Evolutionary conservation across 2,329 filamentous ascomycete genomes (phyloP).

Genomic region (Reticulascus tulasneorum): DNA sequence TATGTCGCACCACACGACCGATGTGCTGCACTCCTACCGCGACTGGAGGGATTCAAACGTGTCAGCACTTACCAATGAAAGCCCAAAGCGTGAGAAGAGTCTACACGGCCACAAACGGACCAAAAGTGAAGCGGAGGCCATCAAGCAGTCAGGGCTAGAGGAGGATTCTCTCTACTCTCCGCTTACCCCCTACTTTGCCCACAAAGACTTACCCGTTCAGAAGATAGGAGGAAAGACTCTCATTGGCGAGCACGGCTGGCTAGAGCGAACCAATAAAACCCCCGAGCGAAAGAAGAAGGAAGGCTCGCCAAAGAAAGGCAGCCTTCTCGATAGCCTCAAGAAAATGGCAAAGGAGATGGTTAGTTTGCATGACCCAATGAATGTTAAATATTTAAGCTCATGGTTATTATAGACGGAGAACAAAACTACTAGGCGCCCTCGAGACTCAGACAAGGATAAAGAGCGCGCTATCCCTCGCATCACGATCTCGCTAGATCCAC

Average conservation of each 20-base stretch:
- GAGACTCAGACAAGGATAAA: conserved; percentile 23
- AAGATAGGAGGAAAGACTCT: conserved; percentile 46
- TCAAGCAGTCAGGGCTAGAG: conserved; percentile 9
- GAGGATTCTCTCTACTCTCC: conserved; percentile 34
- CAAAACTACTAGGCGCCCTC: conserved; percentile 27
- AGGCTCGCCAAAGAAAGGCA: conserved; percentile 28
- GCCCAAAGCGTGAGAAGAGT: background rate
- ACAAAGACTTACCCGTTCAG: conserved; percentile 29
- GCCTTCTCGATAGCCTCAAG: conserved; percentile 43
- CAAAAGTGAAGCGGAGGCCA: conserved; percentile 6
- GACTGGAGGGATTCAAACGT: conserved; percentile 7
- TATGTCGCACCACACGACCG: conserved; percentile 7
- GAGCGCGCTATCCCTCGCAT: conserved; percentile 26
- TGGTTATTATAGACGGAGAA: conserved; percentile 29
- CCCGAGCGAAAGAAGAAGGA: conserved; percentile 17
- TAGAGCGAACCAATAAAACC: conserved; percentile 40
- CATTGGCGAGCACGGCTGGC: conserved; percentile 54
- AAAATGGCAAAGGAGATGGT: conserved; percentile 54
- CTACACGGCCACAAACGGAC: background rate
- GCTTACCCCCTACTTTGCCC: conserved; percentile 37
- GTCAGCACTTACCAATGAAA: background rate
- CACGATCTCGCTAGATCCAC: conserved; percentile 47
- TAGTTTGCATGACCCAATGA: too few relatives aligned
- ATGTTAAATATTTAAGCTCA: background rate
- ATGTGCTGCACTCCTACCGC: conserved; percentile 11